Conservation (phyloP, 164 flowering plant species). For the Protea cynaroides region DNA sequence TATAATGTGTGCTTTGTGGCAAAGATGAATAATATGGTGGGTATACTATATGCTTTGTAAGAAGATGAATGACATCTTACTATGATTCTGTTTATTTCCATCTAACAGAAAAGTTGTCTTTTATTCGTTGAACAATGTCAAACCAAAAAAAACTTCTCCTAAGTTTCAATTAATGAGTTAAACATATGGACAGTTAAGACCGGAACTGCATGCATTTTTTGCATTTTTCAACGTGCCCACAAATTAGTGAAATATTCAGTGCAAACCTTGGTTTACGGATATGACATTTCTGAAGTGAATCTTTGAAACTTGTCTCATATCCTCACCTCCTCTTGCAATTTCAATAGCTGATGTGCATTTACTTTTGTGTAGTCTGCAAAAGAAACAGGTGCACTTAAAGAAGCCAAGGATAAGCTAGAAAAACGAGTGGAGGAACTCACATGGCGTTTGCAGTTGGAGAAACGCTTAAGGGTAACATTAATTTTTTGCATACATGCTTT, state of each 20-base stretch:
- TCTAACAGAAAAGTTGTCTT: too few relatives aligned
- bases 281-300: neutral
- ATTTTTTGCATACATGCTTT: neutral
- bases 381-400: slow-evolving; percentile 94
- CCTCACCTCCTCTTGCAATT: neutral
- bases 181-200: neutral
- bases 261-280: neutral
- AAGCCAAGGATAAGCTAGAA: slow-evolving; percentile 92
- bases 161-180: too few relatives aligned
- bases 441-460: slow-evolving; percentile 85
- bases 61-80: too few relatives aligned
- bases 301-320: neutral
- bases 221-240: neutral
- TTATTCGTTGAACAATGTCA: neutral
- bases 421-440: slow-evolving; percentile 88
- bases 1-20: too few relatives aligned
- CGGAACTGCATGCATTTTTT: neutral
- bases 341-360: neutral
- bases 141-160: neutral
- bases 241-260: neutral
- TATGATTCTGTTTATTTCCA: too few relatives aligned
- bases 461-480: slow-evolving; percentile 63
- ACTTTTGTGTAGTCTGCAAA: slow-evolving; percentile 59
- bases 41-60: too few relatives aligned
- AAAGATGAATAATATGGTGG: too few relatives aligned